Percentiles rank a stretch among this genome's conserved stretches.
phyloP scores from a whole-genome alignment of 2,329 filamentous ascomycete genomes.

The Fusarium decemcellulare region DNA sequence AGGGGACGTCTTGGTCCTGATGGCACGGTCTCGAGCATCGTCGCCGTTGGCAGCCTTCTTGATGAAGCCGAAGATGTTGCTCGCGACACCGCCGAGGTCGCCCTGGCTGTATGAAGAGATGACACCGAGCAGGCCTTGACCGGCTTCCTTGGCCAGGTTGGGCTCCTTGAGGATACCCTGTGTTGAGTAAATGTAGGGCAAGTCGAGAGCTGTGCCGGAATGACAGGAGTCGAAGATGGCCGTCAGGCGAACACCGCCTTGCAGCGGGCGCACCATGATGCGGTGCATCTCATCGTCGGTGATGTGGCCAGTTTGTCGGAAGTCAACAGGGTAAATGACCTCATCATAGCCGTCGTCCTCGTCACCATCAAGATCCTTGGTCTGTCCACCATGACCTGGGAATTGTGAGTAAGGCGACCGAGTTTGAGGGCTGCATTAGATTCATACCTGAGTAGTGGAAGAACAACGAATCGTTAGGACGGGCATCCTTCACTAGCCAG shows the following conservation, averaged over 20 bases:
- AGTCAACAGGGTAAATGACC: slow-evolving; percentile 88
- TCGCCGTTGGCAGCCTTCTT: slow-evolving; percentile 90
- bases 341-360: slow-evolving; percentile 88
- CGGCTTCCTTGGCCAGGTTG: slow-evolving; percentile 77
- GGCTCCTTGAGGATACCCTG: slow-evolving; percentile 79
- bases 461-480: slow-evolving; percentile 93
- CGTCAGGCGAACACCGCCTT: slow-evolving; percentile 70
- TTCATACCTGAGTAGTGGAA: slow-evolving; percentile 93
- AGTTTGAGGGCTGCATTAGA: background rate
- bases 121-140: slow-evolving; percentile 72
- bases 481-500: slow-evolving; percentile 95
- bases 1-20: slow-evolving; percentile 91
- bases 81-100: slow-evolving; percentile 87
- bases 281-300: slow-evolving; percentile 88
- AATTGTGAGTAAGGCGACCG: slow-evolving; percentile 22
- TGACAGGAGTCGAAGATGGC: slow-evolving; percentile 78
- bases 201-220: slow-evolving; percentile 75
- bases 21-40: slow-evolving; percentile 83
- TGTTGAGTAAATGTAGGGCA: slow-evolving; percentile 79
- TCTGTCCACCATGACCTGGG: slow-evolving; percentile 84
- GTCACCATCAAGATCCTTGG: slow-evolving; percentile 83
- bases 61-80: slow-evolving; percentile 84
- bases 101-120: slow-evolving; percentile 75
- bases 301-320: slow-evolving; percentile 83
- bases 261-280: slow-evolving; percentile 75